These are phyloP conservation scores for Ambispora gerdemannii DNA, from an alignment of 192 early-diverging fungal species.

Conservation along the genomic window DNA sequence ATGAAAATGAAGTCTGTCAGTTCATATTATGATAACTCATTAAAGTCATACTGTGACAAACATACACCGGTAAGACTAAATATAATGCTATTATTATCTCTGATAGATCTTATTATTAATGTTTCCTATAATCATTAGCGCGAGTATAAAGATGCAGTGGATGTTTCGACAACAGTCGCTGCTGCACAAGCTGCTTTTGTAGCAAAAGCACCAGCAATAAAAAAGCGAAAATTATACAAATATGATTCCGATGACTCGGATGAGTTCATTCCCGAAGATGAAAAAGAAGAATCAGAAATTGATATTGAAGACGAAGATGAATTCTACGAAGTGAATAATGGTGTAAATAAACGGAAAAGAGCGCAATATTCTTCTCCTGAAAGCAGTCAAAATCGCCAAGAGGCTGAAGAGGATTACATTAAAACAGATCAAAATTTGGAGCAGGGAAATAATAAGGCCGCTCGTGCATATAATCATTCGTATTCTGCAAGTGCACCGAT, in stretches of 20 bases:
- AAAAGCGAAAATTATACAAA: constrained; percentile 29
- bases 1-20: constrained; percentile 75
- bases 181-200: constrained; percentile 34
- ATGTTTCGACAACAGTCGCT: constrained; percentile 38
- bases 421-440: neutral
- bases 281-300: constrained; percentile 24
- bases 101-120: neutral
- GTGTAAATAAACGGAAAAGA: neutral
- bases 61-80: constrained; percentile 71
- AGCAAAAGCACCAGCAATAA: constrained; percentile 36
- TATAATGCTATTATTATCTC: neutral
- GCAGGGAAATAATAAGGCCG: constrained; percentile 42
- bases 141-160: constrained; percentile 49
- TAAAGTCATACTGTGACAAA: constrained; percentile 78
- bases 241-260: constrained; percentile 41
- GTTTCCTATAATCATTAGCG: constrained; percentile 30
- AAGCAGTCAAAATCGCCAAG: constrained; percentile 11
- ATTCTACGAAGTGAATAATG: constrained; percentile 26
- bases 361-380: constrained; percentile 17
- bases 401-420: neutral
- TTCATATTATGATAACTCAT: constrained; percentile 58
- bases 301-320: neutral
- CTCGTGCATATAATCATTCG: constrained; percentile 58
- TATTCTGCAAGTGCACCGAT: constrained; percentile 60
- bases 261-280: constrained; percentile 39